Base-by-base conservation (phyloP, 257 asterid species). In the Gentiana straminea region DNA sequence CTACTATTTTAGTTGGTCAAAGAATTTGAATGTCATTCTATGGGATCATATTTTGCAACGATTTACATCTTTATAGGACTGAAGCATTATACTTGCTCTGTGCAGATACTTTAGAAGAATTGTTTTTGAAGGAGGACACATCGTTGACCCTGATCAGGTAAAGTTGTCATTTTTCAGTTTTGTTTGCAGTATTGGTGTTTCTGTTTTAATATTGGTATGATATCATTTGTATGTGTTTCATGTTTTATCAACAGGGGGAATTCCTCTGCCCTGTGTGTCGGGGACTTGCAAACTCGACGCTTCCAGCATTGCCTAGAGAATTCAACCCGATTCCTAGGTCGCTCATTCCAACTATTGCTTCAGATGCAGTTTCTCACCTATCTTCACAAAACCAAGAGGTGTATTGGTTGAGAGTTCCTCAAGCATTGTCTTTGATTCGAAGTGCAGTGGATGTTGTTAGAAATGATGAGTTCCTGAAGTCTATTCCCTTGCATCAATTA, bases 181-280 rank as follows among this genome's bases (percentile, higher is more conserved):
- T 60, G 41, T 66, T 62, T 60, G 60, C 51, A 36, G 34, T 54
- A 58, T 63, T 52, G 13, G 33, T 58, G 13, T 52, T 47, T 45
- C 10, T 41, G 57, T 32, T 24, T 39, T 3, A 39, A 39, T 3
- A 39, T 39, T 36, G 38, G 38, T 57, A 34, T 24, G 24, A 33
- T 44, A 61, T 59, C 70, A 70, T 54, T 34, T 37, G 54, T 58
- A 45, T 63, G 24, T 24, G 24, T 24, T 24, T 24, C 24, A 24
- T 24, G 24, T 24, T 24, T 33, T 70, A 59, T 68, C 68, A 60
- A 64, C 73, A 92, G 99, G 97, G 99, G 57, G 99, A 92, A 75
- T 88, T 92, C 76, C 94, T 92, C 56, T 92, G 99, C 78, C 99
- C 99, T 13, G 99, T 85, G 55, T 92, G 99, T 62, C 86, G 99